Percentiles rank a stretch among this genome's conserved stretches.
Evolutionary conservation across 2,329 filamentous ascomycete genomes (phyloP).

Genomic region (Aspergillus ibericus): DNA sequence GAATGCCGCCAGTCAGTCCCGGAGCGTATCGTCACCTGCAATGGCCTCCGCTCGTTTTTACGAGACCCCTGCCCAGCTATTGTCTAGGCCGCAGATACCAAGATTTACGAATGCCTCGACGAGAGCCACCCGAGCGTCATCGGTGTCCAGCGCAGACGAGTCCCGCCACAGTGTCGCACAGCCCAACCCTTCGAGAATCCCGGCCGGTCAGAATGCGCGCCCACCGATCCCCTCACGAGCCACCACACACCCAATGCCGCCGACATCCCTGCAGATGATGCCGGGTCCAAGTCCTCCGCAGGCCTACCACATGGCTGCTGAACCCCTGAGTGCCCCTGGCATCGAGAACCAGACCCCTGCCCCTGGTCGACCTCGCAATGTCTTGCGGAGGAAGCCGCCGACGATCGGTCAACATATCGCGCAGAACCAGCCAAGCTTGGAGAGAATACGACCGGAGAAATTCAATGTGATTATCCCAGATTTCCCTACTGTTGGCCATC

Average conservation of each 20-base stretch:
- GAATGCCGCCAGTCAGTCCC: conserved; percentile 24
- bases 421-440: conserved; percentile 17
- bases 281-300: conserved; percentile 7
- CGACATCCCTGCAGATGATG: conserved; percentile 5
- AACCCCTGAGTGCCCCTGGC: conserved; percentile 14
- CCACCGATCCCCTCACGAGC: conserved; percentile 33
- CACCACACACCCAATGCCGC: conserved; percentile 23
- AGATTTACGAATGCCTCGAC: conserved; percentile 23
- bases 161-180: conserved; percentile 18
- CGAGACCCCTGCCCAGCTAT: conserved; percentile 18
- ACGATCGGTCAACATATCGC: conserved; percentile 39
- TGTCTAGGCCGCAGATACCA: conserved; percentile 30
- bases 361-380: conserved; percentile 36
- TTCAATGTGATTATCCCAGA: conserved; percentile 35
- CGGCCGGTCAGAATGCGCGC: conserved; percentile 25
- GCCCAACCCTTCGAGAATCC: conserved; percentile 20
- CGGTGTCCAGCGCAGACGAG: conserved; percentile 31
- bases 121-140: conserved; percentile 28
- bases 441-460: conserved; percentile 20
- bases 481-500: conserved; percentile 17
- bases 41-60: conserved; percentile 21
- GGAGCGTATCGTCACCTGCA: conserved; percentile 26
- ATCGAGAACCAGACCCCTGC: conserved; percentile 19
- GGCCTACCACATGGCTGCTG: conserved; percentile 9
- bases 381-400: conserved; percentile 44